Evolutionary conservation across 192 early-diverging fungal species (phyloP), one percentile per base, ranked within the genome.

Genomic region (Dispira simplex): DNA sequence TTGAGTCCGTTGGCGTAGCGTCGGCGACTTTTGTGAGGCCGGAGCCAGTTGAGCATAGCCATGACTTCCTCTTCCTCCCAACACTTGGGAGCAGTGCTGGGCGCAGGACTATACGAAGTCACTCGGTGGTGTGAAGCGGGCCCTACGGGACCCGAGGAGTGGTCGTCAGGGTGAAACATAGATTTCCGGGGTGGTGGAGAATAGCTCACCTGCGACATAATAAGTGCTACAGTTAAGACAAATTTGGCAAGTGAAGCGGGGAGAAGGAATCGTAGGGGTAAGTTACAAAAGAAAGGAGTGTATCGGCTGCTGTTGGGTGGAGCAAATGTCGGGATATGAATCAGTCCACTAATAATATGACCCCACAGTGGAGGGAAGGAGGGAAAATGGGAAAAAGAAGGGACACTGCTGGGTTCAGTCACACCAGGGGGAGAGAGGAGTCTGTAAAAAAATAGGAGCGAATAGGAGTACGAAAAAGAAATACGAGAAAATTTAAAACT

Each of bases 1-100:
- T 60, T 60, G 11, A 60, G 43, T n/a, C 58, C 58, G 58, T 60
- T 60, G 58, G 58, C 58, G 58, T 60, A 60, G 32, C 58, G 58
- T 12, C 58, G 58, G 16, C 58, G 58, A 44, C 44, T 60, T 32
- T 60, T 60, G 27, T 60, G 58, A 18, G 58, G 58, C 14, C 58
- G 58, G 32, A 60, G 58, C 58, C 58, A 60, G 16, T 21, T 11
- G 13, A 60, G 58, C 58, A 60, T 60, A 14, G 27, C 13, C 14
- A 43, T 28, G 32, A 60, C 58, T 44, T 60, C 58, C 11, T 27
- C 39, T 13, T 60, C 58, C 2, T 60, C 58, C 58, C 58, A 60
- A 32, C 58, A 60, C 43, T 60, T 60, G 58, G 58, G 58, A 1
- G 58, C 58, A 8, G 18, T 56, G 3, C 25, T 13, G 25, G 54